A percentile compares a stretch with the other conserved stretches of the same genome.
Conservation (phyloP, 2,329 filamentous ascomycete genomes). For the Claviceps quebecensis region DNA sequence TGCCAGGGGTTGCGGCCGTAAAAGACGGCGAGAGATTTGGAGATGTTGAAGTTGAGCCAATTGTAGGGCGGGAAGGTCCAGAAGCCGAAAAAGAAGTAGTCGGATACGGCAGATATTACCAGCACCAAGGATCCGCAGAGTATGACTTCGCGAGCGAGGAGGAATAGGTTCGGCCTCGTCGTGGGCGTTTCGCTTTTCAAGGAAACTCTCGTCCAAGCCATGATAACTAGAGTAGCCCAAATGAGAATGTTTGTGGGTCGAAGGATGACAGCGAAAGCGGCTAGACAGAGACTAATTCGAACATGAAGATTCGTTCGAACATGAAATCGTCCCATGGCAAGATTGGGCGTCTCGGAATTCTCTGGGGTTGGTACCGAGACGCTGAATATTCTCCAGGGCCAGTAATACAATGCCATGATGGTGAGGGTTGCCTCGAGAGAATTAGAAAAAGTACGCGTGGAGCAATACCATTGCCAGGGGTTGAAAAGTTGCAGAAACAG, state of each 20-base stretch:
- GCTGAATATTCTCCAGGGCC: constrained; percentile 67
- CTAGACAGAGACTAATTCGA: constrained; percentile 54
- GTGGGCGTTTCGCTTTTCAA: constrained; percentile 26
- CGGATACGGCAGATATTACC: constrained; percentile 48
- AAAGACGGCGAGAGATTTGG: constrained; percentile 76
- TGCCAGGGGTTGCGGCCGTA: constrained; percentile 85
- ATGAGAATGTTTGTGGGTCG: constrained; percentile 82
- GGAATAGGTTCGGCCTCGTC: constrained; percentile 27
- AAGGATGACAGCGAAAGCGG: constrained; percentile 70
- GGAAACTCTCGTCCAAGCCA: constrained; percentile 29
- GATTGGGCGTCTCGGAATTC: constrained; percentile 19
- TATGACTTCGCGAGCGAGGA: constrained; percentile 48
- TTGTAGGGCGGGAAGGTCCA: constrained; percentile 84
- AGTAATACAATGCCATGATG: constrained; percentile 61
- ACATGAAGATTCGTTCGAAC: constrained; percentile 18
- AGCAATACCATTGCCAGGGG: constrained; percentile 93
- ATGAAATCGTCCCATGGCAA: constrained; percentile 7
- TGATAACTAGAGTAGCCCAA: constrained; percentile 52
- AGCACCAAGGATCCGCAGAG: constrained; percentile 51
- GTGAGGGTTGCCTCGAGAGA: constrained; percentile 85
- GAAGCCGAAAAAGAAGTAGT: constrained; percentile 65
- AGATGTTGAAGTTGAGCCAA: constrained; percentile 84
- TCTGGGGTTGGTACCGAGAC: constrained; percentile 25
- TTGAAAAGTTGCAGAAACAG: constrained; percentile 23
- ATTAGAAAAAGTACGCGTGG: constrained; percentile 87